A percentile compares a stretch with the other conserved stretches of the same genome.
These are phyloP conservation scores for Strobilomyces confusus DNA, from an alignment of 768 basidiomycete species.

Conservation along the genomic window DNA sequence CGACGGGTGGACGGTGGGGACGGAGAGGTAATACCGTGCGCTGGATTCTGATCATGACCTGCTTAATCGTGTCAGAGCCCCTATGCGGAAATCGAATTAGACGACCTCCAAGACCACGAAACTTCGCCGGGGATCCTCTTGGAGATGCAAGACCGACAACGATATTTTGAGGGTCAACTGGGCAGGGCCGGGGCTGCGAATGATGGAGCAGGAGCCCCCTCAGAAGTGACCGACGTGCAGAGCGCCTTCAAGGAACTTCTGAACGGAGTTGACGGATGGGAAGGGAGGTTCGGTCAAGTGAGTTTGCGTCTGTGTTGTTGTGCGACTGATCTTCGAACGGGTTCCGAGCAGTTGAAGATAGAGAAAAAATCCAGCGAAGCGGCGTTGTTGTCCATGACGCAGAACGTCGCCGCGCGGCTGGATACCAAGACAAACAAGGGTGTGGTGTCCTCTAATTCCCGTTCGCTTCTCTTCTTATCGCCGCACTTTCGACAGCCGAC, in stretches of 20 bases:
- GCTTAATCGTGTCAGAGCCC: conserved; percentile 21
- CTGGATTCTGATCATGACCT: neutral
- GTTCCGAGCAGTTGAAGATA: conserved; percentile 50
- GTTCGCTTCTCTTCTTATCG: neutral
- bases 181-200: conserved; percentile 20
- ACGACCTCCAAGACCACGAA: conserved; percentile 76
- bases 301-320: conserved; percentile 4
- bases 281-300: conserved; percentile 54
- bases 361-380: conserved; percentile 66
- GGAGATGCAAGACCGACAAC: conserved; percentile 82
- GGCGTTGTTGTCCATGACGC: conserved; percentile 69
- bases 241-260: conserved; percentile 46
- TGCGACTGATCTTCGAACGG: neutral
- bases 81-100: conserved; percentile 69
- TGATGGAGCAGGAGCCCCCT: conserved; percentile 4
- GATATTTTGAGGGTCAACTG: conserved; percentile 74
- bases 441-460: conserved; percentile 29
- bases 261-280: conserved; percentile 53
- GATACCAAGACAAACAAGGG: conserved; percentile 65
- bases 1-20: conserved; percentile 43
- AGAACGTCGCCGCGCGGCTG: conserved; percentile 44
- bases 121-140: conserved; percentile 66
- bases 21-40: conserved; percentile 38
- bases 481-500: conserved; percentile 46
- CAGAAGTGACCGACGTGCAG: conserved; percentile 41